Evolutionary conservation across 2,329 filamentous ascomycete species (phyloP).

Genomic region (Colletotrichum orchidophilum): DNA sequence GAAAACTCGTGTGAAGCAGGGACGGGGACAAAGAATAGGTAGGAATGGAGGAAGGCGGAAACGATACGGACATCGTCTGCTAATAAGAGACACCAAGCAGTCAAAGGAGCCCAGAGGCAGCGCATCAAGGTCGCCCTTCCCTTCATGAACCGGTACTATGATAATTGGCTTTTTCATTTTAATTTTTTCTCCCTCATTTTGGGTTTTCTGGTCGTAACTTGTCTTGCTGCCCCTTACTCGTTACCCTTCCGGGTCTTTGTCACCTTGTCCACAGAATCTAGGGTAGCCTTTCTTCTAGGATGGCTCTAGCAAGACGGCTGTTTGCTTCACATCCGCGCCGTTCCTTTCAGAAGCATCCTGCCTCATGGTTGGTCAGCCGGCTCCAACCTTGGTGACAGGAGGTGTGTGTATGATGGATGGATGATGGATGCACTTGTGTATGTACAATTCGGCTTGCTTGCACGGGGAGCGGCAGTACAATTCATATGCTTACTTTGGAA

Average conservation of each 20-base stretch:
- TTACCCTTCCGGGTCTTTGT: conserved; percentile 8
- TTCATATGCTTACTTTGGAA: background rate
- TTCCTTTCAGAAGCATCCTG: conserved; percentile 12
- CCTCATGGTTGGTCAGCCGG: conserved; percentile 2
- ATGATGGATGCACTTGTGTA: background rate
- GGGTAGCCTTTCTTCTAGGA: conserved; percentile 6
- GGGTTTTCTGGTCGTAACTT: conserved; percentile 1
- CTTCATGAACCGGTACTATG: background rate
- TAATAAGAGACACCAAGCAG: background rate
- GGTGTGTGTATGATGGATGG: background rate
- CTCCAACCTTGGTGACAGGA: background rate
- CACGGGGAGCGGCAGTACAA: background rate
- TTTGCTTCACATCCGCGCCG: conserved; percentile 15
- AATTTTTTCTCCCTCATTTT: background rate
- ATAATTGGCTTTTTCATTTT: background rate
- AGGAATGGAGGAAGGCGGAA: background rate
- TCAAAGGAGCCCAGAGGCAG: background rate
- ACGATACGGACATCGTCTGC: background rate
- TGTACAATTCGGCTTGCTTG: background rate
- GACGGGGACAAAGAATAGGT: background rate
- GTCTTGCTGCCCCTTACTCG: conserved; percentile 13
- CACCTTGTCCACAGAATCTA: background rate
- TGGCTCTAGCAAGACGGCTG: conserved; percentile 15
- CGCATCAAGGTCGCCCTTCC: conserved; percentile 16
- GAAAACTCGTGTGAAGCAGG: background rate